Base-by-base conservation (phyloP, 371 early-diverging fungal genomes). In the Chytridium lagenaria region DNA sequence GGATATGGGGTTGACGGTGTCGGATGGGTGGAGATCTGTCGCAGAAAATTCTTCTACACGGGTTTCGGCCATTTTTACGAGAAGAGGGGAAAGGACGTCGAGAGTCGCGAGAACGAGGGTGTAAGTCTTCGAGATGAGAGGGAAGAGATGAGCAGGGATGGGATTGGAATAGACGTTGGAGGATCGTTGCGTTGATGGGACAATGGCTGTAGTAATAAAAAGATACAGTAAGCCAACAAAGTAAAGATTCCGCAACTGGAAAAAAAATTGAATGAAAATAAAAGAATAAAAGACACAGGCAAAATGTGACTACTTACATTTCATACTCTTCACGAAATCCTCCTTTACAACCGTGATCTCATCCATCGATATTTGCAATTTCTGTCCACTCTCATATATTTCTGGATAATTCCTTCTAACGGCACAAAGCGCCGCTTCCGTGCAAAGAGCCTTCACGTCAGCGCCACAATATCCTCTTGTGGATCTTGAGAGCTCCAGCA, bases 391-490 rank as follows among this genome's bases (percentile, higher is more conserved):
- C n/a, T 82, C 80, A 72, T 90, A 90, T 31, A 90, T 85, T 66
- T 87, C 87, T 22, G 92, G 91, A 59, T 81, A 88, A 10, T 77
- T 82, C 55, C 88, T 70, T 51, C 91, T 84, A 26, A 94, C 83
- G 1, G 93, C 92, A 63, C 83, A 80, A 70, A 92, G 85, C 0
- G 90, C 92, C 0, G 94, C 93, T 44, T 92, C 93, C 0, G 91
- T 90, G 78, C 93, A 92, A 33, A 93, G 83, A 0, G 91, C 90
- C 3, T 91, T 90, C 44, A 99, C 78, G 86, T 99, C 98, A 0
- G 99, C 98, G 23, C 99, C 99, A 31, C 95, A 95, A 80, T 93
- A 98, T 0, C 98, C 98, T 71, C 96, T 94, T 0, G 93, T 88
- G 36, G 80, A 84, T 0, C 79, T 82, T 0, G 98, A 91, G 19